These are phyloP conservation scores for Diaporthe capsici DNA, from an alignment of 2,329 filamentous ascomycete genomes.

Conservation along the genomic window DNA sequence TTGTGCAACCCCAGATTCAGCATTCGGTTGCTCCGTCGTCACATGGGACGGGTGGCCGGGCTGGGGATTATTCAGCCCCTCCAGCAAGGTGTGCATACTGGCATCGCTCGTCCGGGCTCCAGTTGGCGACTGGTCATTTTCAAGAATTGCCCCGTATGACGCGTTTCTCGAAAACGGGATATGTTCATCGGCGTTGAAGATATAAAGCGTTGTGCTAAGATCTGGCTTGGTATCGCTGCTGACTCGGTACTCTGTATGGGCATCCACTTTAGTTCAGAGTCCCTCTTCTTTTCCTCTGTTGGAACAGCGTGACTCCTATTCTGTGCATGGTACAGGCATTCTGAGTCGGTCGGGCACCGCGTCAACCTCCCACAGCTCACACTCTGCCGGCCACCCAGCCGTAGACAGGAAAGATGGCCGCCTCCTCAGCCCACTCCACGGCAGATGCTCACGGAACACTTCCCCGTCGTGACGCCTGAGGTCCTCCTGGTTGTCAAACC, in stretches of 20 bases:
- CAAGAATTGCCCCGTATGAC: not conserved
- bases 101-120: not conserved
- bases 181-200: not conserved
- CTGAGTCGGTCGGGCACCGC: slow-evolving; percentile 13
- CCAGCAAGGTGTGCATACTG: slow-evolving; percentile 1
- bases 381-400: slow-evolving; percentile 2
- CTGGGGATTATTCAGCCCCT: not conserved
- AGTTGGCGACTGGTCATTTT: not conserved
- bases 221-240: not conserved
- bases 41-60: no score
- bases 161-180: not conserved
- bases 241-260: not conserved
- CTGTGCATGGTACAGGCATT: slow-evolving; percentile 16
- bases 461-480: not conserved
- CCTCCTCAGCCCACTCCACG: not conserved
- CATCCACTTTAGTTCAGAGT: not conserved
- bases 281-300: not conserved
- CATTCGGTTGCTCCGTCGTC: not conserved
- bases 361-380: not conserved
- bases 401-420: not conserved
- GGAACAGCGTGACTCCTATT: slow-evolving; percentile 1
- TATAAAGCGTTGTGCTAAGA: not conserved
- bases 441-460: slow-evolving; percentile 1
- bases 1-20: slow-evolving; percentile 4
- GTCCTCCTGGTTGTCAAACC: not conserved